Evolutionary conservation across 2,329 filamentous ascomycete species (phyloP).

Genomic region (Aspergillus udagawae): DNA sequence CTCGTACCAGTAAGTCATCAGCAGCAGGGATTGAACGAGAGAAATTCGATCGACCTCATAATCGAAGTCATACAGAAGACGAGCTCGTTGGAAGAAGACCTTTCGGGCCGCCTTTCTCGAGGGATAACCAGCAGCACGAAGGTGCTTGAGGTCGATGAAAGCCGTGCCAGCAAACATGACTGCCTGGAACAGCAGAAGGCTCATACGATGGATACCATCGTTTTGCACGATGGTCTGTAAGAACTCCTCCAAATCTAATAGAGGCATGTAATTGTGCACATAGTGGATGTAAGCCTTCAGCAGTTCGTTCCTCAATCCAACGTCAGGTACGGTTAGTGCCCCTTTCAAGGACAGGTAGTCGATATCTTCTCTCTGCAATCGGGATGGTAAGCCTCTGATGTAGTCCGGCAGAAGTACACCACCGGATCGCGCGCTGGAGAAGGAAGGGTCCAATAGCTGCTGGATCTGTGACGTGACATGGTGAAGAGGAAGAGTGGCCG

Average conservation of each 20-base stretch:
- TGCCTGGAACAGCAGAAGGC: conserved; percentile 84
- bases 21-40: conserved; percentile 78
- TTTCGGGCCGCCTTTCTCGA: conserved; percentile 79
- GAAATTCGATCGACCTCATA: conserved; percentile 87
- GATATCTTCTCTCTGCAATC: conserved; percentile 76
- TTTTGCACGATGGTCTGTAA: conserved; percentile 54
- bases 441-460: conserved; percentile 40
- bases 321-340: conserved; percentile 70
- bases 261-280: conserved; percentile 90
- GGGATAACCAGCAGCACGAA: conserved; percentile 72
- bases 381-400: conserved; percentile 72
- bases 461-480: conserved; percentile 34
- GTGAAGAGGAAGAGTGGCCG: conserved; percentile 33
- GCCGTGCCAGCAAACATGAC: conserved; percentile 92
- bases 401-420: conserved; percentile 58
- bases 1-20: conserved; percentile 98
- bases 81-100: conserved; percentile 82
- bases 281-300: conserved; percentile 81
- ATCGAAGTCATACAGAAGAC: conserved; percentile 91
- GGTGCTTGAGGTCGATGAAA: conserved; percentile 74
- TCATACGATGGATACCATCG: conserved; percentile 70
- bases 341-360: conserved; percentile 80
- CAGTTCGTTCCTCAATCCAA: conserved; percentile 71
- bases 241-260: conserved; percentile 66
- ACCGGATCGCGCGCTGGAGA: conserved; percentile 47